Conservation (phyloP, 2,329 filamentous ascomycete species). For the Fusarium sp. region DNA sequence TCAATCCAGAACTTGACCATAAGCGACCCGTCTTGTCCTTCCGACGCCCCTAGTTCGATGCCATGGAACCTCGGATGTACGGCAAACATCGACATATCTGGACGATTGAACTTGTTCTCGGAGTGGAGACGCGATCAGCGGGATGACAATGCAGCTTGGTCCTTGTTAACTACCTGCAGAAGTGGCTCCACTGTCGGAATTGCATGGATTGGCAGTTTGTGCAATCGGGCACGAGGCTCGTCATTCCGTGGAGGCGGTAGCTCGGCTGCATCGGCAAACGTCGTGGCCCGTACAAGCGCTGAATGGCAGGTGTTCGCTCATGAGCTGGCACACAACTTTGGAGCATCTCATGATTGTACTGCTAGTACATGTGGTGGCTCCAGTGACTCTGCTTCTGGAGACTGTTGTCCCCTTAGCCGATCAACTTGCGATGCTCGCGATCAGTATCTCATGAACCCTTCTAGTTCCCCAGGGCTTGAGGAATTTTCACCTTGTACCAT, state of each 20-base stretch:
- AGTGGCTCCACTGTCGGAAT: conserved; percentile 86
- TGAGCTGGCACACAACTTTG: conserved; percentile 78
- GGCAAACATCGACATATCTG: conserved; percentile 72
- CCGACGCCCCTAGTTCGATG: conserved; percentile 64
- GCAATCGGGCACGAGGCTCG: conserved; percentile 64
- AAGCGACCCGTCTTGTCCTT: conserved; percentile 78
- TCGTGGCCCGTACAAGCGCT: conserved; percentile 78
- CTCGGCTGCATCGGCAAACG: conserved; percentile 78
- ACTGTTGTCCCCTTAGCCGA: conserved; percentile 79
- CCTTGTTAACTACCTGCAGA: conserved; percentile 80
- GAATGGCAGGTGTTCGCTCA: conserved; percentile 95
- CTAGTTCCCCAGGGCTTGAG: conserved; percentile 76
- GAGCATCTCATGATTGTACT: conserved; percentile 40
- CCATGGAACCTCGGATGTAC: conserved; percentile 86
- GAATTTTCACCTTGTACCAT: conserved; percentile 86
- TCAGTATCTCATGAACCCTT: conserved; percentile 91
- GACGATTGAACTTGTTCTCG: conserved; percentile 85
- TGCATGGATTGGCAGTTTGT: conserved; percentile 89
- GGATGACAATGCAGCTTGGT: conserved; percentile 89
- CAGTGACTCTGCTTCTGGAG: neutral
- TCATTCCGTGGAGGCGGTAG: conserved; percentile 76
- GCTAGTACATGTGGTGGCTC: conserved; percentile 13
- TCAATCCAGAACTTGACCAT: conserved; percentile 86
- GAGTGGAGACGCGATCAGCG: conserved; percentile 79
- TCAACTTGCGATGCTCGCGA: conserved; percentile 78